Percentiles rank a stretch among this genome's conserved stretches.
These are phyloP conservation scores for Prunus padus DNA, from an alignment of 306 rosid species.

Conservation along the genomic window DNA sequence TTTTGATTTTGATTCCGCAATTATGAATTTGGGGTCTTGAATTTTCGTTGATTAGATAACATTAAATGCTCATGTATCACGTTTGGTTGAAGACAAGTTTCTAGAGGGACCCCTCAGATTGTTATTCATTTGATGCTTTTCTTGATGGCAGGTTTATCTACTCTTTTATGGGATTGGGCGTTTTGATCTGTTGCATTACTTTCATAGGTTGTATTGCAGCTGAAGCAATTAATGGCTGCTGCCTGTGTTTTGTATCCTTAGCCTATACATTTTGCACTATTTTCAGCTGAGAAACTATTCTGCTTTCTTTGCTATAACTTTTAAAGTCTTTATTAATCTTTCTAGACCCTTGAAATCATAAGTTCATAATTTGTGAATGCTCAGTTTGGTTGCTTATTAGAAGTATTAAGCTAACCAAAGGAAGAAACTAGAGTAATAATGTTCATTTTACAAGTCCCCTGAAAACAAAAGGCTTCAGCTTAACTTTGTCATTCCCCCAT, in stretches of 20 bases:
- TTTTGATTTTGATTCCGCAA: neutral
- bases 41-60: neutral
- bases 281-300: constrained; percentile 22
- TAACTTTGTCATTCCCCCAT: neutral
- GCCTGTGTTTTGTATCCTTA: constrained; percentile 95
- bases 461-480: neutral
- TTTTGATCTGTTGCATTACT: constrained; percentile 61
- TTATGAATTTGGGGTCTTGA: neutral
- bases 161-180: constrained; percentile 81
- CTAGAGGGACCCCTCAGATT: neutral
- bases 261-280: neutral
- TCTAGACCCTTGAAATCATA: neutral
- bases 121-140: constrained; percentile 15
- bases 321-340: neutral
- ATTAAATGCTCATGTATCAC: neutral
- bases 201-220: constrained; percentile 89
- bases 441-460: neutral
- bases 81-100: constrained; percentile 10
- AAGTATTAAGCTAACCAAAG: neutral
- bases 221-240: constrained; percentile 75
- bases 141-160: constrained; percentile 79
- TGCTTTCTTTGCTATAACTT: neutral
- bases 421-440: neutral
- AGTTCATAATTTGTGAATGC: neutral
- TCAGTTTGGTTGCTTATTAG: neutral